These are phyloP conservation scores for Pelargonium nanum DNA, from an alignment of 345 rosid genomes.

Conservation along the genomic window DNA sequence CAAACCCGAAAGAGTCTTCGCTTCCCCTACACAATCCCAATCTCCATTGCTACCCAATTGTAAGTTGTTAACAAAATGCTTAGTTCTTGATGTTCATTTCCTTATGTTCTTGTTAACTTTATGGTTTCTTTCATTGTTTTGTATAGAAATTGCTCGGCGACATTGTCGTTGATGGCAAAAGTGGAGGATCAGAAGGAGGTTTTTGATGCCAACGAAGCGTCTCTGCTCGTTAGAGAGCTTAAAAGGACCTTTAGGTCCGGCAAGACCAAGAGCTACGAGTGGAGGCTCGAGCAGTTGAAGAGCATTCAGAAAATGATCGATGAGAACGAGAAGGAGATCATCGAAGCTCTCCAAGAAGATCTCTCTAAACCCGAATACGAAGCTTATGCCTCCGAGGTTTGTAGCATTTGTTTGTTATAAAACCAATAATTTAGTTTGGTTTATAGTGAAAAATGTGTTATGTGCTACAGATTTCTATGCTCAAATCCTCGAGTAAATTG, in stretches of 20 bases:
- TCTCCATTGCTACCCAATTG: not conserved
- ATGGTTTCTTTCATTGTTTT: not conserved
- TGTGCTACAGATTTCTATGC: constrained; percentile 44
- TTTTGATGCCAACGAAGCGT: constrained; percentile 34
- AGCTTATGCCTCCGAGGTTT: constrained; percentile 60
- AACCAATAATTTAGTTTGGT: not conserved
- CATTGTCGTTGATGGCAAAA: constrained; percentile 1
- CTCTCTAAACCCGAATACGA: constrained; percentile 64
- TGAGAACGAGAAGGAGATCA: constrained; percentile 50
- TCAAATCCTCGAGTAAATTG: constrained; percentile 42
- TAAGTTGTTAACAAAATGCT: not conserved
- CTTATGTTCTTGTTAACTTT: not conserved
- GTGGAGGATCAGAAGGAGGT: constrained; percentile 15
- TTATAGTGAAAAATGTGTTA: not conserved
- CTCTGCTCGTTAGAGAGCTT: constrained; percentile 37
- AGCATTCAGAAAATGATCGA: constrained; percentile 48
- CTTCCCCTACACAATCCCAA: no score
- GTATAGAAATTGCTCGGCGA: not conserved
- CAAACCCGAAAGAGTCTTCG: no score
- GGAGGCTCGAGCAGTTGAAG: constrained; percentile 64
- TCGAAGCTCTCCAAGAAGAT: constrained; percentile 50
- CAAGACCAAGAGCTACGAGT: constrained; percentile 62
- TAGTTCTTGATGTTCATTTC: not conserved
- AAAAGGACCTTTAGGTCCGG: constrained; percentile 41
- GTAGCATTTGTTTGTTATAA: not conserved